Base-by-base conservation (phyloP, 495 filamentous ascomycete genomes). In the Penicillium canescens region DNA sequence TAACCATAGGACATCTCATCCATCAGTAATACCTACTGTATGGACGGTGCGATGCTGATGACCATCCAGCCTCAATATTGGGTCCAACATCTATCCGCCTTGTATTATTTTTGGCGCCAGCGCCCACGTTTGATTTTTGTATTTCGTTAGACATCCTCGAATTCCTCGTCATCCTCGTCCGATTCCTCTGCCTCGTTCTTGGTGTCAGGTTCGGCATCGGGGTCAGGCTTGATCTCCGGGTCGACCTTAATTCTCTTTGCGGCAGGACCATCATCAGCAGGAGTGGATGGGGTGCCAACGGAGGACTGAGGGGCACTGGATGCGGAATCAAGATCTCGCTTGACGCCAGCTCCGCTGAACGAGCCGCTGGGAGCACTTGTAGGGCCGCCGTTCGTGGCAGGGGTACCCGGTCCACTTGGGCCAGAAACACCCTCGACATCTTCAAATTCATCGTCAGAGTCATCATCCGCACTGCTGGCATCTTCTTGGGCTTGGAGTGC, bases 141-240 rank as follows among this genome's bases (percentile, higher is more conserved):
- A 18, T 46, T 14, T 12, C 41, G 9, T 56, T 45, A 75, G 8
- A 76, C 79, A 54, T 82, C 77, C 44, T 81, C 78, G 44, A 82
- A 82, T 36, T 80, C 75, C 38, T 79, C 78, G 2, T 82, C 79
- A 35, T 80, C 78, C 39, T 82, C 79, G 48, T 81, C 78, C 3
- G 78, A 81, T 36, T 76, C 64, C 14, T 64, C 61, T 41, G 70
- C 74, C 16, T 71, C 71, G 49, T 69, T 66, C 54, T 72, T 73
- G 6, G 61, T 44, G 2, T 62, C 65, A 2, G 67, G 59, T 43
- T 70, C 64, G 3, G 8, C 42, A 28, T 57, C 60, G 26, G 46
- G 46, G 14, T 70, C 67, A 18, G 65, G 46, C 43, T 79, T 79
- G 52, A 77, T 59, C 16, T 16, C 33, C 5, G 53, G 38, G 8